These are phyloP conservation scores for Naganishia onofrii DNA, from an alignment of 768 basidiomycete species.

Conservation along the genomic window DNA sequence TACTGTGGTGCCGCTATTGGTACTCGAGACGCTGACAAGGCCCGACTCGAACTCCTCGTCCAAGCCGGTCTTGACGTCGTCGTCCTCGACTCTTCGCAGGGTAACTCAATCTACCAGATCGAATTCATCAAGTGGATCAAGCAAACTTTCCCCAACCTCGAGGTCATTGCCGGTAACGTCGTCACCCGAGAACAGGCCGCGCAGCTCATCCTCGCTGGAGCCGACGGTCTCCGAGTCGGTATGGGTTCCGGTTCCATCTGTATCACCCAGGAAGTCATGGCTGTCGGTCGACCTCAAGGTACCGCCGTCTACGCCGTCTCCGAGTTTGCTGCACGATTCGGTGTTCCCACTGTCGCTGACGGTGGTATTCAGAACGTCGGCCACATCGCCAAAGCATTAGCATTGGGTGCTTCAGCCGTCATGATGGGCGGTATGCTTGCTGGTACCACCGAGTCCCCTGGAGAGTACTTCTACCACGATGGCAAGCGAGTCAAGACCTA, in stretches of 20 bases:
- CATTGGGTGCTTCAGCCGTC: conserved; percentile 89
- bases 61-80: conserved; percentile 95
- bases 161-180: conserved; percentile 95
- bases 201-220: conserved; percentile 84
- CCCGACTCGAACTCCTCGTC: conserved; percentile 77
- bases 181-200: conserved; percentile 98
- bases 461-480: conserved; percentile 98
- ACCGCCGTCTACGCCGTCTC: conserved; percentile 96
- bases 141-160: conserved; percentile 72
- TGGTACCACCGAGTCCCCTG: conserved; percentile 93
- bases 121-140: conserved; percentile 97
- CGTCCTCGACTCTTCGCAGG: conserved; percentile 91
- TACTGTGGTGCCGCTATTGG: conserved; percentile 95
- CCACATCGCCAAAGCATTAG: conserved; percentile 93
- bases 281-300: conserved; percentile 95
- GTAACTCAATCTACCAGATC: conserved; percentile 87
- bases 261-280: conserved; percentile 99
- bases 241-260: conserved; percentile 99
- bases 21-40: conserved; percentile 81
- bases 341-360: conserved; percentile 93
- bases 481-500: conserved; percentile 99
- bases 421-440: conserved; percentile 99
- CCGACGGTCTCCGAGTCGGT: conserved; percentile 89
- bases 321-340: conserved; percentile 86
- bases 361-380: conserved; percentile 94